phyloP scores from a whole-genome alignment of 2,329 filamentous ascomycete genomes.

The Epichloe uncinata region DNA sequence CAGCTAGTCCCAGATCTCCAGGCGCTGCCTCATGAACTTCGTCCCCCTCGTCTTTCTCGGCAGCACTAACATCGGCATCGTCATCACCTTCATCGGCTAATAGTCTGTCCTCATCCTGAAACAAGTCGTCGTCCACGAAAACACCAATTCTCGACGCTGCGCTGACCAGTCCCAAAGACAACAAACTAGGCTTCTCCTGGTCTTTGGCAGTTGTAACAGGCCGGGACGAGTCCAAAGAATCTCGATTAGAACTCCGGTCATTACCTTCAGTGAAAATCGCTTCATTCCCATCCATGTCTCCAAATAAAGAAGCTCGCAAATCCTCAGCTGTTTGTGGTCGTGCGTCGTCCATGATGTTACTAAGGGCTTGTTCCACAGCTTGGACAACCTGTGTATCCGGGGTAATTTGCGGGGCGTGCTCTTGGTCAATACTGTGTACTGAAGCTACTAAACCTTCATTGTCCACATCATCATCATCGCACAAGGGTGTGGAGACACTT shows the following conservation, averaged over 20 bases:
- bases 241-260: conserved; percentile 48
- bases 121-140: conserved; percentile 86
- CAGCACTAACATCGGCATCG: conserved; percentile 46
- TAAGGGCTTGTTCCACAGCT: conserved; percentile 84
- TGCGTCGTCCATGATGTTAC: conserved; percentile 78
- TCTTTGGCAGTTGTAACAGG: conserved; percentile 25
- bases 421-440: conserved; percentile 65
- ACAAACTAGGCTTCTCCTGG: conserved; percentile 66
- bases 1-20: conserved; percentile 81
- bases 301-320: conserved; percentile 53
- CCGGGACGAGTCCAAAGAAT: conserved; percentile 43
- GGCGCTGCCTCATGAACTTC: conserved; percentile 89
- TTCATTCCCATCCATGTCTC: conserved; percentile 19
- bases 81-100: conserved; percentile 68
- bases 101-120: conserved; percentile 76
- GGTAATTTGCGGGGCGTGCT: conserved; percentile 35
- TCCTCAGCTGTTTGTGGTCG: conserved; percentile 51
- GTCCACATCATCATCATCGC: conserved; percentile 73
- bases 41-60: conserved; percentile 49
- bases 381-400: conserved; percentile 74
- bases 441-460: conserved; percentile 58
- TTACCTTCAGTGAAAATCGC: conserved; percentile 37
- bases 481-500: conserved; percentile 37
- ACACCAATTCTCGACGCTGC: conserved; percentile 79
- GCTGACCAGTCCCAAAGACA: conserved; percentile 82